Percentiles rank a stretch among this genome's conserved stretches.
Conservation (phyloP, 192 early-diverging fungal genomes). For the Mortierella hygrophila region DNA sequence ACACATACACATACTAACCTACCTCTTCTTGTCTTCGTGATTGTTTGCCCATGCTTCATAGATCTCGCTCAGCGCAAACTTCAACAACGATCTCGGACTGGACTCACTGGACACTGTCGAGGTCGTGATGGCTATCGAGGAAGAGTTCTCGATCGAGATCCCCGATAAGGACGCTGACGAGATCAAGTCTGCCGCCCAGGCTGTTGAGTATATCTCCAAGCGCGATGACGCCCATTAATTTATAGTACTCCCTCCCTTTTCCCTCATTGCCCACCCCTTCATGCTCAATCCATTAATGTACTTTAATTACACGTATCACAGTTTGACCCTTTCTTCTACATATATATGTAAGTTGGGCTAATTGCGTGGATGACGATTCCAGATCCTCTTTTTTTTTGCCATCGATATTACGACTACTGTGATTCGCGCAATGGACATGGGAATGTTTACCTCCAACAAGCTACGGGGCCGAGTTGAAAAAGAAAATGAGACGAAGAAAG, state of each 20-base stretch:
- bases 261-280: no score
- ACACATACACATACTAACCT: background rate
- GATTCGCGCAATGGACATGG: no score
- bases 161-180: conserved; percentile 97
- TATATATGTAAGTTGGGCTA: no score
- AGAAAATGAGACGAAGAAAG: no score
- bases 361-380: no score
- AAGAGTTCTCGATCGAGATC: conserved; percentile 99
- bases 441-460: no score
- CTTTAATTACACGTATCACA: no score
- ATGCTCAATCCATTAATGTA: no score
- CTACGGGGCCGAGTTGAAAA: no score
- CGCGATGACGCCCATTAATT: conserved; percentile 81
- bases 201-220: conserved; percentile 87
- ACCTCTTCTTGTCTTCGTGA: background rate
- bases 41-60: conserved; percentile 38
- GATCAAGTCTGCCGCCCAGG: conserved; percentile 90
- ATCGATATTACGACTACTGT: no score
- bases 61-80: conserved; percentile 87
- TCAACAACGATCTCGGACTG: conserved; percentile 93
- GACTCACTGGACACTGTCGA: conserved; percentile 98
- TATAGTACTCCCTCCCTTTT: background rate
- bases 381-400: no score
- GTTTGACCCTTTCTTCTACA: no score
- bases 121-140: conserved; percentile 99